Evolutionary conservation across 306 rosid genomes (phyloP), one percentile per base, ranked within the genome.

Genomic region (Dalbergia oliveri): DNA sequence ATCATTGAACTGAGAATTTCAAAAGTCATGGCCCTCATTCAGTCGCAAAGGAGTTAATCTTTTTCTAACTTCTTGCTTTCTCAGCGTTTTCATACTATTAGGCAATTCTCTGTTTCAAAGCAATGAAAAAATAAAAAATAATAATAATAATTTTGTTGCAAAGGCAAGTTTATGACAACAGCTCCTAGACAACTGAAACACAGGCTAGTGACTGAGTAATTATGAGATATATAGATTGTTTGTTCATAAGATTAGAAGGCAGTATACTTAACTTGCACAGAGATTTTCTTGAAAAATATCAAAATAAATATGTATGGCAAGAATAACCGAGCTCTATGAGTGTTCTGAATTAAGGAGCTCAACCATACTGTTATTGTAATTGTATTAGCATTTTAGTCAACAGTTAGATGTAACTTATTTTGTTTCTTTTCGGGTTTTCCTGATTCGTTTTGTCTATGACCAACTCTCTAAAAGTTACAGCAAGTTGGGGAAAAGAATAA

Each of bases 171-270:
- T 45, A 19, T 47, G 58, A 23, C 58, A 21, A 68, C 19, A 19
- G 41, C 41, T 45, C 41, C 5, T 37, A 6, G 7, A 37, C 41
- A 37, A 12, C 73, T 5, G 11, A 16, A 19, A 59, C 69, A 60
- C 79, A 74, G 18, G 58, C 53, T 43, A 43, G 11, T 23, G 79
- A 61, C 11, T 45, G 70, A 41, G 37, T 19, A 60, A 61, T 39
- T 6, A 37, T 37, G 41, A 37, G 41, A 37, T 37, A 37, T 37
- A 37, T 5, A 37, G 41, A 37, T 6, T 37, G 41, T 37, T 37
- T 37, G 7, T 6, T 37, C 41, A 37, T 37, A 37, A 37, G 5
- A 37, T 5, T 37, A 37, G 8, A 5, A 37, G 41, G 7, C 41
- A 37, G 41, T 37, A 37, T 4, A 37, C 41, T 37, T 35, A 3